phyloP scores from a whole-genome alignment of 805 yeast species.

The Metschnikowia similis region DNA sequence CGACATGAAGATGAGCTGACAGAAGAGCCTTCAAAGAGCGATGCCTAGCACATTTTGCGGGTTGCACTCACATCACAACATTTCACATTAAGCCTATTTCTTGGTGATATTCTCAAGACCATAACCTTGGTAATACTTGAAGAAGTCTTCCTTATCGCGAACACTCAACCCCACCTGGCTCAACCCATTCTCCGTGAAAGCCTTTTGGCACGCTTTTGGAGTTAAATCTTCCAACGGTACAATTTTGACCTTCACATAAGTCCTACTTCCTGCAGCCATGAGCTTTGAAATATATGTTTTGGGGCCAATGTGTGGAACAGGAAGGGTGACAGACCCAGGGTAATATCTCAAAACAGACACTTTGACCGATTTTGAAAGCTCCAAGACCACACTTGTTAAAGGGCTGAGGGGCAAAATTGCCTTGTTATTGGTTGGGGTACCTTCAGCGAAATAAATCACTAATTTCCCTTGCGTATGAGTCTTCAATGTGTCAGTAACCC shows the following conservation, averaged over 20 bases:
- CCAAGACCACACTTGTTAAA: not conserved
- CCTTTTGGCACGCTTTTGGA: slow-evolving; percentile 17
- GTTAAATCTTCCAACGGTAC: slow-evolving; percentile 20
- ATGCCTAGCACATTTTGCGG: not conserved
- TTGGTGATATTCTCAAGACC: slow-evolving; percentile 4
- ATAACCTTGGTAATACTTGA: slow-evolving; percentile 12
- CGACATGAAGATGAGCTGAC: not conserved
- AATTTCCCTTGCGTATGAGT: slow-evolving; percentile 32
- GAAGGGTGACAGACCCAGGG: slow-evolving; percentile 35
- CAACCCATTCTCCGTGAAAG: slow-evolving; percentile 33
- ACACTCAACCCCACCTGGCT: slow-evolving; percentile 28
- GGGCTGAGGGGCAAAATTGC: slow-evolving; percentile 58
- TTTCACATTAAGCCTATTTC: not conserved
- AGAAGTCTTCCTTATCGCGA: slow-evolving; percentile 28
- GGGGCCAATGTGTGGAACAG: slow-evolving; percentile 28
- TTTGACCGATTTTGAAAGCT: slow-evolving; percentile 18
- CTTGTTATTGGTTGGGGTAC: slow-evolving; percentile 81
- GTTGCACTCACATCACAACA: too few species aligned
- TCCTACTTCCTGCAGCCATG: slow-evolving; percentile 20
- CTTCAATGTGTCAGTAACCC: slow-evolving; percentile 17
- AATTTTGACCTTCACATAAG: slow-evolving; percentile 25
- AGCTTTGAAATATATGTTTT: slow-evolving; percentile 21
- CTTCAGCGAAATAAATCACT: slow-evolving; percentile 67
- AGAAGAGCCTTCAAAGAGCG: not conserved
- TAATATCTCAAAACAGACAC: slow-evolving; percentile 35